Base-by-base conservation (phyloP, 2,329 filamentous ascomycete genomes). In the Sporothrix pallida region DNA sequence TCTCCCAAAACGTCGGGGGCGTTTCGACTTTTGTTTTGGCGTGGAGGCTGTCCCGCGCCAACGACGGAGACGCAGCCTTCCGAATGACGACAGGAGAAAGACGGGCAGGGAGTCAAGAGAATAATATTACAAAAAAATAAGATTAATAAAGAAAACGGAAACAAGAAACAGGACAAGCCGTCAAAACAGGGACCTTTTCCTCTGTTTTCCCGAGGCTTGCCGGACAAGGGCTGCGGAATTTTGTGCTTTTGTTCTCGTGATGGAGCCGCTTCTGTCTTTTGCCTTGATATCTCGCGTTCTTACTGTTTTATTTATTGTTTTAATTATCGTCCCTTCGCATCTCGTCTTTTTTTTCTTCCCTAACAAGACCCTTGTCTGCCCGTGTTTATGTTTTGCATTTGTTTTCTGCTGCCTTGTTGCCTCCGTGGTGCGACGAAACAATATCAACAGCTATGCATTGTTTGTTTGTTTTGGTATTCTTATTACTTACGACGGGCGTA, bases 11-110 rank as follows among this genome's bases (percentile, higher is more conserved):
- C 74, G 68, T 72, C 52, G 72, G 69, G 23, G 68, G 58, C 54
- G 74, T 75, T 75, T 75, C 74, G 54, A 67, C 63, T 60, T 70
- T 70, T 73, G 72, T 74, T 74, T 74, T 68, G 63, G 56, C 46
- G 65, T 67, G 56, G 46, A 23, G 31, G n/a, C n/a, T 65, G 52
- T 54, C 67, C 23, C 72, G 26, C n/a, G 65, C 54, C 62, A 48
- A 52, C 17, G 6, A 67, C 71, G 73, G 73, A 72, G 67, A 42
- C 63, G 8, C 20, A 17, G 60, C 56, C 54, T 74, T 60, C 71
- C 67, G 71, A 37, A 52, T 68, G 13, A 26, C 26, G 6, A 26
- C 23, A 26, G 23, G 23, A 26, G 17, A 69, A 17, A 67, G 44
- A 12, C 31, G 58, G 37, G 17, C 13, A 12, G 23, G 15, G 7